Conservation (phyloP, 352 stramenopile genomes). For the Labyrinthula sp. region DNA sequence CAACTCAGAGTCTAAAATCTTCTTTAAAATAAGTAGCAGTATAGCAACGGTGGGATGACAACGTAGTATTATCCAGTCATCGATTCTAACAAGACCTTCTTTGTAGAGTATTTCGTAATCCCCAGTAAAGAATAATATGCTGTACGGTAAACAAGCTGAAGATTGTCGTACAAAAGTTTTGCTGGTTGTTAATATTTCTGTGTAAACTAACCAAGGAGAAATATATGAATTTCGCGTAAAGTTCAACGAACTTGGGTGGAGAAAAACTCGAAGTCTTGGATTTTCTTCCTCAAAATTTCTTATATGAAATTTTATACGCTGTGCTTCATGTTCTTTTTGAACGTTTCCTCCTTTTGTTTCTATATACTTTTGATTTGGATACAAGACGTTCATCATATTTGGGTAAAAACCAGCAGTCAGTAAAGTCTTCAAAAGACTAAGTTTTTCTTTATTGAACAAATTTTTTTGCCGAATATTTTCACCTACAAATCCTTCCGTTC, state of each 20-base stretch:
- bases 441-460: slow-evolving; percentile 24
- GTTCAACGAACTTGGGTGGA: slow-evolving; percentile 78
- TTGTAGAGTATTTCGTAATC: slow-evolving; percentile 35
- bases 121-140: slow-evolving; percentile 92
- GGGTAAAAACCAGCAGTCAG: slow-evolving; percentile 51
- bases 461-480: slow-evolving; percentile 2
- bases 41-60: slow-evolving; percentile 74
- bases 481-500: slow-evolving; percentile 19
- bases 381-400: slow-evolving; percentile 46
- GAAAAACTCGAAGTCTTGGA: slow-evolving; percentile 58
- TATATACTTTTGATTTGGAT: slow-evolving; percentile 35
- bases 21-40: slow-evolving; percentile 76
- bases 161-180: slow-evolving; percentile 89
- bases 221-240: slow-evolving; percentile 67
- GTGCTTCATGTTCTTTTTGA: slow-evolving; percentile 26
- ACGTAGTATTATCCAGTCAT: slow-evolving; percentile 77
- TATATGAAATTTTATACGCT: slow-evolving; percentile 22
- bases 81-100: slow-evolving; percentile 46
- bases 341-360: slow-evolving; percentile 34
- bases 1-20: slow-evolving; percentile 63
- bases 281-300: slow-evolving; percentile 8
- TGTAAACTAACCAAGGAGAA: slow-evolving; percentile 82
- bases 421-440: slow-evolving; percentile 42
- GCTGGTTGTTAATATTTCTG: slow-evolving; percentile 70
- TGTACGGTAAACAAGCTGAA: slow-evolving; percentile 85